phyloP scores from a whole-genome alignment of 1,284 basidiomycete species.

The Vanrija sp. region DNA sequence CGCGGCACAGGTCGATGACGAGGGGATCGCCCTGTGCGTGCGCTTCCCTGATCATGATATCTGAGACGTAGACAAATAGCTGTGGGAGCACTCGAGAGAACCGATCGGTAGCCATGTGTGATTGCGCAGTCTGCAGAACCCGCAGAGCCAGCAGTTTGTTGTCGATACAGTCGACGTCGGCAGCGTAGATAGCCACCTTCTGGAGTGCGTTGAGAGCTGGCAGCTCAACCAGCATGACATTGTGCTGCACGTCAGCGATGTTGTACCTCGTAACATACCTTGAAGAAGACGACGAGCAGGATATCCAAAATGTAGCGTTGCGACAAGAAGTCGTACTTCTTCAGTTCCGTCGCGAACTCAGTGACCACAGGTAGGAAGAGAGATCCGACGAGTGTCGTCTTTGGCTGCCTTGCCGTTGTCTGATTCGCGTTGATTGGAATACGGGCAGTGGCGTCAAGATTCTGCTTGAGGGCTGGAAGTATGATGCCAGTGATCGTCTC shows the following conservation, averaged over 20 bases:
- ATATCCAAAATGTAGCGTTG: slow-evolving; percentile 38
- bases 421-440: slow-evolving; percentile 19
- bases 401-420: slow-evolving; percentile 7
- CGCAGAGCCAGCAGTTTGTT: slow-evolving; percentile 32
- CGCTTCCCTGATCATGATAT: slow-evolving; percentile 19
- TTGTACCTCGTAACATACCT: slow-evolving; percentile 16
- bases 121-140: slow-evolving; percentile 31
- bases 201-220: slow-evolving; percentile 27
- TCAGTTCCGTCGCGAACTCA: slow-evolving; percentile 28
- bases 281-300: slow-evolving; percentile 37
- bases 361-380: slow-evolving; percentile 36
- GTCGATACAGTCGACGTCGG: slow-evolving; percentile 8
- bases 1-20: slow-evolving; percentile 10
- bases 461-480: slow-evolving; percentile 29
- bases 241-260: slow-evolving; percentile 24
- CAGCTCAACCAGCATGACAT: slow-evolving; percentile 30
- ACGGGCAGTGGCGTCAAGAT: slow-evolving; percentile 30
- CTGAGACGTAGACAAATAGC: slow-evolving; percentile 22
- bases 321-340: slow-evolving; percentile 19
- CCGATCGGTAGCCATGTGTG: slow-evolving; percentile 24
- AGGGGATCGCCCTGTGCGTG: slow-evolving; percentile 3
- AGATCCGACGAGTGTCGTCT: slow-evolving; percentile 30
- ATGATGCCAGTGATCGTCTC: slow-evolving; percentile 26
- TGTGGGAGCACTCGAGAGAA: slow-evolving; percentile 28
- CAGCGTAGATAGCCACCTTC: slow-evolving; percentile 27